Conservation (phyloP, 345 rosid species). For the Acer negundo region DNA sequence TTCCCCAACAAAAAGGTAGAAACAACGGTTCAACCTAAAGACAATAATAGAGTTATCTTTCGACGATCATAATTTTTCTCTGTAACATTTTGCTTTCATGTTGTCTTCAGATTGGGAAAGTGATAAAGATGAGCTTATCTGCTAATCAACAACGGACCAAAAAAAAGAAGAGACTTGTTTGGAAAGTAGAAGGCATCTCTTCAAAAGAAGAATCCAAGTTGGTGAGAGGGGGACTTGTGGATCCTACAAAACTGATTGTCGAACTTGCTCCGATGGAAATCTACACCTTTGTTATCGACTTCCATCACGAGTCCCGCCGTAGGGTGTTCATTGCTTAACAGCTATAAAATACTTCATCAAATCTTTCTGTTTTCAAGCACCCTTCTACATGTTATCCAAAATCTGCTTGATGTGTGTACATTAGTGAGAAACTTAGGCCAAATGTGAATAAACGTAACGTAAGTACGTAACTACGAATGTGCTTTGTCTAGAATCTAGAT, state of each 20-base stretch:
- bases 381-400: neutral
- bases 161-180: constrained; percentile 71
- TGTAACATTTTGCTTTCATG: constrained; percentile 1
- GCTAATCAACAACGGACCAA: constrained; percentile 78
- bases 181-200: constrained; percentile 61
- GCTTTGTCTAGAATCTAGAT: neutral
- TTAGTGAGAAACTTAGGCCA: too few species aligned
- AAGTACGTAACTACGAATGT: neutral
- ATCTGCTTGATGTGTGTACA: too few species aligned
- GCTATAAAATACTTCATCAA: constrained; percentile 4
- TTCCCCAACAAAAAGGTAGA: constrained; percentile 53
- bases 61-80: neutral
- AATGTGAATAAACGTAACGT: neutral
- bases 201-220: constrained; percentile 31
- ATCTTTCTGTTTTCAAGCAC: neutral
- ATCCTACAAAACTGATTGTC: constrained; percentile 61
- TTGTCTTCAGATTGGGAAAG: constrained; percentile 52
- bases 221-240: constrained; percentile 59
- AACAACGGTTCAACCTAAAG: neutral
- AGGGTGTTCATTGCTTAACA: constrained; percentile 31
- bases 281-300: constrained; percentile 62
- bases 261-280: constrained; percentile 95
- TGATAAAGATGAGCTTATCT: constrained; percentile 72
- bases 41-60: constrained; percentile 1
- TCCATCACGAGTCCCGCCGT: constrained; percentile 5